Evolutionary conservation across 139 green algal genomes (phyloP), one percentile per base, ranked within the genome.

Genomic region (Diplosphaera chodatii): DNA sequence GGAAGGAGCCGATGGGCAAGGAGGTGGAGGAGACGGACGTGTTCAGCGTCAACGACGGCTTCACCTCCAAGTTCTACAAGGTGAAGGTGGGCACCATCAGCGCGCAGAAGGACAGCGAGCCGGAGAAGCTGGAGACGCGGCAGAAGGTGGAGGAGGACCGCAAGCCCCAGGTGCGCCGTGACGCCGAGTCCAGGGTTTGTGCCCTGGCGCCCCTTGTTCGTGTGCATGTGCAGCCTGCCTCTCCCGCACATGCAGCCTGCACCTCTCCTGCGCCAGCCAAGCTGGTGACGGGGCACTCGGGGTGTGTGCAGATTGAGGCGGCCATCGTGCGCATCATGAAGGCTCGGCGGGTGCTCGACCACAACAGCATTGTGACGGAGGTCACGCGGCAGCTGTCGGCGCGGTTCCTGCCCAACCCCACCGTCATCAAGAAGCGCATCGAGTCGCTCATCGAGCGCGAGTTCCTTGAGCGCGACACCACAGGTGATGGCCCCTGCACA

Each of bases 311-410:
- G 83, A 96, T 99, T 41, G 95, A 99, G 82, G 95, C 95, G 3
- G 95, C 94, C 25, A 97, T 99, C 40, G 94, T 99, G 69, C 89
- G 94, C 68, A 90, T 98, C 71, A 97, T 99, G 94, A 99, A 99
- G 88, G 79, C 86, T 15, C 70, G 93, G 29, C 85, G 87, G 48
- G 74, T 83, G 18, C 76, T 98, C 63, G 87, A 96, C 77, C 91
- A 98, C 85, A 98, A 97, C 86, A 87, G 82, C 63, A 86, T 99
- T 40, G 84, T 99, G 48, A 83, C 81, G 16, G 91, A 97, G 73
- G 95, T 98, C 55, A 96, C 91, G n/a, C 89, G 82, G 10, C 91
- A 98, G 89, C 79, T 97, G 67, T 63, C 83, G 13, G 25, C 77
- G 37, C 87, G 94, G 66, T 99, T 98, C 82, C 68, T 96, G 67